Evolutionary conservation across 1,284 basidiomycete species (phyloP), one percentile per base, ranked within the genome.

Genomic region (Erythrobasidium hasegawianum): DNA sequence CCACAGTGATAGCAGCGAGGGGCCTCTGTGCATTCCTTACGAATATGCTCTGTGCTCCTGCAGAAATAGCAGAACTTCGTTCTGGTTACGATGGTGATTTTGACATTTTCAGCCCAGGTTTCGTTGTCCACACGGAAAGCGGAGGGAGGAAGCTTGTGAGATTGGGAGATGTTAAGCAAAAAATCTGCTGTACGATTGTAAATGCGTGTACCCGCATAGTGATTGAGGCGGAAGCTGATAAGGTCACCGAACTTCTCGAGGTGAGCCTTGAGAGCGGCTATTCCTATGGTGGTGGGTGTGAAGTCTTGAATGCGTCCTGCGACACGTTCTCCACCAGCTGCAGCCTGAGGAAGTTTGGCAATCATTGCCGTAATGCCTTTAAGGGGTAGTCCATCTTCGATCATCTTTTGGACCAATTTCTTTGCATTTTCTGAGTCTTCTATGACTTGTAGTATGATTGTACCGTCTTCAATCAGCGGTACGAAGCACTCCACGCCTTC

Each of bases 21-120:
- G 1, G 57, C 57, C 20, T 59, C 22, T 14, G 57, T 40, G 57
- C 57, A 59, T 16, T 40, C 41, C 4, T 16, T 11, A 7, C 57
- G 57, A 13, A 59, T 24, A 27, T 59, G 57, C 3, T 39, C 29
- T 14, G 39, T 26, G 26, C 47, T 45, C 11, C 57, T 18, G 57
- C 57, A 59, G 26, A n/a, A 59, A n/a, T 59, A 59, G 24, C 57
- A 59, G 40, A 59, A 59, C 14, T 47, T 41, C 20, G 24, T 40
- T 3, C 57, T 39, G 41, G 40, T 45, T 3, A 26, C 18, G 1
- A 59, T 39, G 41, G 9, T 45, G 41, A 59, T 27, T n/a, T 24
- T 40, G 1, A 45, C 41, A 13, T 22, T 20, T 11, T 41, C 41
- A 1, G 24, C 29, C 40, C 57, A 41, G 7, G n/a, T 24, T 2